These are phyloP conservation scores for Gryganskiella cystojenkinii DNA, from an alignment of 192 early-diverging fungal species.

Conservation along the genomic window DNA sequence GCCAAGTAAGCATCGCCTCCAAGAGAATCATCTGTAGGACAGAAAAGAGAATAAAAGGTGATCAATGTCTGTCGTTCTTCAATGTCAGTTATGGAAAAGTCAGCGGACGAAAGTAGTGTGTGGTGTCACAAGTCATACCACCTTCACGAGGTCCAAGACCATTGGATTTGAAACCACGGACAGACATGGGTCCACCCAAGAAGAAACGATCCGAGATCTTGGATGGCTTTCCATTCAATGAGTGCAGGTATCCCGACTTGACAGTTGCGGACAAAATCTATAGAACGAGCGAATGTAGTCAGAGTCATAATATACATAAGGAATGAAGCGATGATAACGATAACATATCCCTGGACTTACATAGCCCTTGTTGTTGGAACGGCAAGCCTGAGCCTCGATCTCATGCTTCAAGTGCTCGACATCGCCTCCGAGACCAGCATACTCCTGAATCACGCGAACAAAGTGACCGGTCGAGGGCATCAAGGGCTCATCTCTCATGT, in stretches of 20 bases:
- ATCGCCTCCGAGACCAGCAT: constrained; percentile 90
- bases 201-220: constrained; percentile 89
- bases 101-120: too few species aligned
- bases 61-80: background rate
- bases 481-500: constrained; percentile 81
- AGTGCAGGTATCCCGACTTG: constrained; percentile 73
- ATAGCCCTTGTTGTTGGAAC: constrained; percentile 64
- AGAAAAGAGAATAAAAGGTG: background rate
- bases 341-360: constrained; percentile 48
- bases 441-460: constrained; percentile 65
- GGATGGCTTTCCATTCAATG: constrained; percentile 62
- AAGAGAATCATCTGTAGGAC: constrained; percentile 70
- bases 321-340: constrained; percentile 2
- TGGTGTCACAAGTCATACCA: constrained; percentile 8
- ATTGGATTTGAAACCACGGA: constrained; percentile 89
- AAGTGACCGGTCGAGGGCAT: constrained; percentile 80
- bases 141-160: constrained; percentile 93
- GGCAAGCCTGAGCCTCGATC: constrained; percentile 71
- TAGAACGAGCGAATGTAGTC: background rate
- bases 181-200: constrained; percentile 86
- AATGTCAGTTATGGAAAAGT: too few species aligned
- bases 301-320: background rate
- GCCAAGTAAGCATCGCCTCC: constrained; percentile 92
- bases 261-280: constrained; percentile 56
- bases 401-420: constrained; percentile 78